Evolutionary conservation across 345 rosid genomes (phyloP).

Genomic region (Excoecaria cochinchinensis): DNA sequence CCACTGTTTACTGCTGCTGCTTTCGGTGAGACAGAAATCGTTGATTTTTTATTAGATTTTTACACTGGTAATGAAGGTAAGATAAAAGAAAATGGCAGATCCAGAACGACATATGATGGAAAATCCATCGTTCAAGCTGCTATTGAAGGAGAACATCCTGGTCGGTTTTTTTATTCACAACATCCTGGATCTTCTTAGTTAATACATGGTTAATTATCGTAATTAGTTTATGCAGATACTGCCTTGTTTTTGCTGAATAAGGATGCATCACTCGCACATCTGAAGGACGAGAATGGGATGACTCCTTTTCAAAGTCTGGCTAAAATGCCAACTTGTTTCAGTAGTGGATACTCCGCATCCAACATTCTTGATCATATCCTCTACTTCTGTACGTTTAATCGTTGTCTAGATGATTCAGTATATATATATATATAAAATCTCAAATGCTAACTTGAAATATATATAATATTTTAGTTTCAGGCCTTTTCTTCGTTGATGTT

Average conservation of each 20-base stretch:
- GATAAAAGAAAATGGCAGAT: background rate
- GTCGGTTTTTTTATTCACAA: slow-evolving; percentile 3
- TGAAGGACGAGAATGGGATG: slow-evolving; percentile 9
- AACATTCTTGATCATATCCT: background rate
- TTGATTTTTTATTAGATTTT: background rate
- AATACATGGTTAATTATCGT: too few relatives aligned
- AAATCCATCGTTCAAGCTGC: slow-evolving; percentile 32
- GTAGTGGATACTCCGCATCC: slow-evolving; percentile 14
- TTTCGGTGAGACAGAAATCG: slow-evolving; percentile 4
- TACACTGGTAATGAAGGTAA: too few relatives aligned
- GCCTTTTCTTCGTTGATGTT: too few relatives aligned
- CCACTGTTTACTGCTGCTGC: slow-evolving; percentile 9
- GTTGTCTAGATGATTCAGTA: too few relatives aligned
- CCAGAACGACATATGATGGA: background rate
- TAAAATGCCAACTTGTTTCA: slow-evolving; percentile 25
- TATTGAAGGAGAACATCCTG: slow-evolving; percentile 28
- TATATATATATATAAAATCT: too few relatives aligned
- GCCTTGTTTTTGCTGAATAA: slow-evolving; percentile 24
- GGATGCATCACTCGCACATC: background rate
- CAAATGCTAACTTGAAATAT: too few relatives aligned
- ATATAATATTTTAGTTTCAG: too few relatives aligned
- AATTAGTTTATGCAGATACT: slow-evolving; percentile 10
- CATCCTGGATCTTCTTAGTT: too few relatives aligned
- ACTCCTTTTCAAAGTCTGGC: slow-evolving; percentile 27
- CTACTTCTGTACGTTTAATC: slow-evolving; percentile 19